A percentile compares a stretch with the other conserved stretches of the same genome.
Conservation (phyloP, 306 rosid genomes). For the Ceratonia siliqua region DNA sequence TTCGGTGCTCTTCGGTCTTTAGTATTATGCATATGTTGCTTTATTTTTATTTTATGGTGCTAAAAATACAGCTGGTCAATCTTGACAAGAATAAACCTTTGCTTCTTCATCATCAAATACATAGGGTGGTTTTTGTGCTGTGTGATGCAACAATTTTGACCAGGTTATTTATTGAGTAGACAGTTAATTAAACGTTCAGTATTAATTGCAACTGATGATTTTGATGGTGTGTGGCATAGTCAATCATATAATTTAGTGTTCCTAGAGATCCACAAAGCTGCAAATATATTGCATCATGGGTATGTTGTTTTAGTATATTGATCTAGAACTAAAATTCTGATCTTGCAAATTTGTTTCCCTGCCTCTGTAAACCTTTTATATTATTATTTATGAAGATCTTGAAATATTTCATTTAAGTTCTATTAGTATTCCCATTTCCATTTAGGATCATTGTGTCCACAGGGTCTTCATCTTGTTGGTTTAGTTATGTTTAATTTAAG, state of each 20-base stretch:
- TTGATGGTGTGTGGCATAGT: not conserved
- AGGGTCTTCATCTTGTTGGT: slow-evolving; percentile 11
- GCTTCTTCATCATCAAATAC: not conserved
- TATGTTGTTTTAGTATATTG: slow-evolving; percentile 2
- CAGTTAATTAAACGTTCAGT: not conserved
- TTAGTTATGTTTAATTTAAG: not conserved
- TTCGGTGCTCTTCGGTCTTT: not conserved
- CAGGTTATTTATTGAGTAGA: not conserved
- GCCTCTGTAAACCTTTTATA: not conserved
- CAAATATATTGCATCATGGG: not conserved
- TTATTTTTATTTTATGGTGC: not conserved
- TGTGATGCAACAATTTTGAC: not conserved
- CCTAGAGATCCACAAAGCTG: slow-evolving; percentile 7
- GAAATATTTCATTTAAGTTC: not conserved
- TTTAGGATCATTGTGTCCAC: slow-evolving; percentile 25
- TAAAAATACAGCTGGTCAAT: not conserved
- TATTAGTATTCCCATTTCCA: not conserved
- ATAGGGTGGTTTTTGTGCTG: not conserved
- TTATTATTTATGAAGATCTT: not conserved
- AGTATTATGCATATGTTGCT: not conserved
- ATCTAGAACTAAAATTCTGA: slow-evolving; percentile 21
- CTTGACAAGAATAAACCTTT: not conserved
- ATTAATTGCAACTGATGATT: not conserved
- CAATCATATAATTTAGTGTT: not conserved
- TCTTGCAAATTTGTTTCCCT: slow-evolving; percentile 15